Percentiles rank a stretch among this genome's conserved stretches.
These are phyloP conservation scores for Syzygium oleosum DNA, from an alignment of 345 rosid species.

Conservation along the genomic window DNA sequence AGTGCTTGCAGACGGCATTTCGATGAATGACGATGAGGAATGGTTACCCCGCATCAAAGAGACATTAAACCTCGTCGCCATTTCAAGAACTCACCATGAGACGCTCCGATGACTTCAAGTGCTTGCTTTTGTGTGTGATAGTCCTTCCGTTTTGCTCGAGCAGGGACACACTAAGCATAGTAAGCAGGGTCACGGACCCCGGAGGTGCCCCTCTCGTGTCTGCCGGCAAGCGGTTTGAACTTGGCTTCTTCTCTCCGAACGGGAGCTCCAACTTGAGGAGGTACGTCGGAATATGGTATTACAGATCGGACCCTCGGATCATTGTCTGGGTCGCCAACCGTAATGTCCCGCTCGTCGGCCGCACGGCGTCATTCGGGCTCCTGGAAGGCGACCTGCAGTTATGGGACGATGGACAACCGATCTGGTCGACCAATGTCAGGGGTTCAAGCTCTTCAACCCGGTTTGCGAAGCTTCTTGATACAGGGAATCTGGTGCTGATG, in stretches of 20 bases:
- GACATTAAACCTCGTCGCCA: not conserved
- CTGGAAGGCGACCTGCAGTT: conserved; percentile 15
- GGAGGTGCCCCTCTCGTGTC: conserved; percentile 4
- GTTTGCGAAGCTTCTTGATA: not conserved
- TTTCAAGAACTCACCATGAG: not conserved
- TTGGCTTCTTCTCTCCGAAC: conserved; percentile 15
- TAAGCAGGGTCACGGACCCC: not conserved
- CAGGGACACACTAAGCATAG: not conserved
- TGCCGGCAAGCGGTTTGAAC: conserved; percentile 9
- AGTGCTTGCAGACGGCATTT: too few species aligned
- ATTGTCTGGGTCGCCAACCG: conserved; percentile 47
- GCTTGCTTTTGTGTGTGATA: not conserved
- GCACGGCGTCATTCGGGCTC: conserved; percentile 3
- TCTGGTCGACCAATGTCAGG: not conserved
- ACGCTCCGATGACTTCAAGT: not conserved
- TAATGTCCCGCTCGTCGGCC: conserved; percentile 13
- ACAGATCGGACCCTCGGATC: conserved; percentile 7
- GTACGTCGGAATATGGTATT: conserved; percentile 40
- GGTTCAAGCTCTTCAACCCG: conserved; percentile 16
- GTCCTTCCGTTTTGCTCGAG: not conserved
- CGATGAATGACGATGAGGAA: too few species aligned
- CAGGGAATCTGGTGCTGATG: conserved; percentile 21
- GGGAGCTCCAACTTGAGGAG: conserved; percentile 1
- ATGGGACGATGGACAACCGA: conserved; percentile 5
- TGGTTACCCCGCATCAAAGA: accelerated